Conservation (phyloP, 306 rosid genomes). For the Vicia faba region DNA sequence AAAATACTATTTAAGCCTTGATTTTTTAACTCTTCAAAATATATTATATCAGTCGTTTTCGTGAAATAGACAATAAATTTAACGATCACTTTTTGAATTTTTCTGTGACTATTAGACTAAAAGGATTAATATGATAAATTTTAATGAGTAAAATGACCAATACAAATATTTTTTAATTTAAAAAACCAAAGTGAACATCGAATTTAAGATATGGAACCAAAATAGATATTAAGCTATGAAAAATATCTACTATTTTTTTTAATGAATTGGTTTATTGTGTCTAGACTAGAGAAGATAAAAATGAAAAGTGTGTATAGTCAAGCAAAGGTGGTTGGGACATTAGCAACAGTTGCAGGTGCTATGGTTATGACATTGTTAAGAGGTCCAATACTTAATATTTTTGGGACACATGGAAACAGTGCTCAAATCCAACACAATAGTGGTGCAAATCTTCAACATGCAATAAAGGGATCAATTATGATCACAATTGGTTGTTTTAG, state of each 20-base stretch:
- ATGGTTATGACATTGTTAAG: constrained; percentile 82
- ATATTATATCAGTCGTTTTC: too few species aligned
- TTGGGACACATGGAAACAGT: constrained; percentile 47
- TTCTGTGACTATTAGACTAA: too few species aligned
- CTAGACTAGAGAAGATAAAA: constrained; percentile 78
- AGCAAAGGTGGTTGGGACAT: constrained; percentile 82
- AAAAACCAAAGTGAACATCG: too few species aligned
- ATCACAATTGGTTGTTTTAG: constrained; percentile 82
- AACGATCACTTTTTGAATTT: too few species aligned
- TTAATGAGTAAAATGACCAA: too few species aligned
- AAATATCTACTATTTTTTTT: not conserved
- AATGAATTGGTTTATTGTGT: not conserved
- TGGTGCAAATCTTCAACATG: constrained; percentile 48
- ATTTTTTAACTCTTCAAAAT: too few species aligned
- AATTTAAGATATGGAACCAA: too few species aligned
- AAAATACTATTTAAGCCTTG: too few species aligned
- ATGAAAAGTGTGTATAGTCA: constrained; percentile 68
- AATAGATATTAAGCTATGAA: too few species aligned
- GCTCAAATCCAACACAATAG: constrained; percentile 38
- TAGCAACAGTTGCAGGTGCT: constrained; percentile 89
- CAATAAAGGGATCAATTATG: constrained; percentile 79
- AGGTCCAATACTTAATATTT: constrained; percentile 67
- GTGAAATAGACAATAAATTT: too few species aligned
- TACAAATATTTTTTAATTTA: too few species aligned
- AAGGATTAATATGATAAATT: too few species aligned